Evolutionary conservation across 2,329 filamentous ascomycete genomes (phyloP), one percentile per base, ranked within the genome.

Genomic region (Shiraia sp.): DNA sequence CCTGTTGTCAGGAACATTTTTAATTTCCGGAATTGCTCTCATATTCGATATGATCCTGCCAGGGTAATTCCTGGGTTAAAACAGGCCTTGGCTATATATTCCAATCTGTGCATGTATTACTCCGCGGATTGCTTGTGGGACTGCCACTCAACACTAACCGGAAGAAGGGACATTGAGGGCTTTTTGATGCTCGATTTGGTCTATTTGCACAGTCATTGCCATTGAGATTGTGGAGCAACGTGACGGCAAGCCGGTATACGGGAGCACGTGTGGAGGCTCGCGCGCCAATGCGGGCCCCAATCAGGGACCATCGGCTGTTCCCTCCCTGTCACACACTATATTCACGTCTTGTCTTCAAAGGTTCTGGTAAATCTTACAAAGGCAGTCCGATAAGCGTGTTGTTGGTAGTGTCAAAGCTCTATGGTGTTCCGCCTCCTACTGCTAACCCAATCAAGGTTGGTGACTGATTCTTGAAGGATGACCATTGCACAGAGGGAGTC

Each of bases 21-120:
- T 46, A 41, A 47, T 47, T 31, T 47, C 42, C 32, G 19, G 28
- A 16, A 33, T 35, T 39, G 40, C 35, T 32, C 34, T 47, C 37
- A 42, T 49, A 46, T 55, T 36, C 39, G 32, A 44, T 39, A 15
- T 33, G 28, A 45, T 22, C 26, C 15, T 30, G 25, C n/a, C 30
- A 37, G 47, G 41, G 25, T 43, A 26, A 30, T 42, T 42, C 32
- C 42, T 30, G 44, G 51, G 42, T 40, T 51, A 41, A 42, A 40
- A 36, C 24, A 37, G 22, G 41, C 27, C 52, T 53, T 51, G 52
- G 52, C 47, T 32, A 55, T 55, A 42, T 55, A 51, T 48, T 42
- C 42, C 30, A 55, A 53, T 53, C 32, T 51, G 42, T 38, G n/a
- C 47, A 45, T 53, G 24, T 45, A 42, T 51, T 44, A 42, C 41